These are phyloP conservation scores for Pseudogymnoascus sp. DNA, from an alignment of 2,329 filamentous ascomycete species.

Conservation along the genomic window DNA sequence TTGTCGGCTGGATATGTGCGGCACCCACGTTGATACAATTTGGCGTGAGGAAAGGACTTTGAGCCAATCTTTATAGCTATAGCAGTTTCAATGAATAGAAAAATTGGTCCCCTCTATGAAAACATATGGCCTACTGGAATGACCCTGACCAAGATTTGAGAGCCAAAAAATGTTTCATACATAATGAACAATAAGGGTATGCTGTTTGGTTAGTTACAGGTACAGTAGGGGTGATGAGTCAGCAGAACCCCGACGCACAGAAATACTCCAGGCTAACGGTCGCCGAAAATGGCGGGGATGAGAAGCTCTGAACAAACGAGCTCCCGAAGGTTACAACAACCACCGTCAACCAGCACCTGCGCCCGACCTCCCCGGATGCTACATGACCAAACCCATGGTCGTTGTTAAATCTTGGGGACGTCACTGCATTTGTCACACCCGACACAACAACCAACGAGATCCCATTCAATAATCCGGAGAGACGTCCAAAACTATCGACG, in stretches of 20 bases:
- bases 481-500: conserved; percentile 19
- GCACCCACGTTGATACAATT: not conserved
- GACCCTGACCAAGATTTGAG: not conserved
- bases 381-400: conserved; percentile 27
- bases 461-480: conserved; percentile 11
- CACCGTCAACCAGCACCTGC: conserved; percentile 13
- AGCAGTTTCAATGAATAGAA: not conserved
- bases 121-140: not conserved
- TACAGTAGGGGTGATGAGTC: conserved; percentile 4
- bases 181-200: not conserved
- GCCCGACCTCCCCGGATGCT: conserved; percentile 27
- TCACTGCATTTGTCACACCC: conserved; percentile 18
- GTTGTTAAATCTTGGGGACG: conserved; percentile 32
- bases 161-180: not conserved
- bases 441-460: conserved; percentile 9
- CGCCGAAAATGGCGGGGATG: conserved; percentile 8
- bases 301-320: conserved; percentile 7
- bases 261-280: conserved; percentile 7
- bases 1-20: not conserved
- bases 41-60: not conserved
- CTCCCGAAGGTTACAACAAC: conserved; percentile 9
- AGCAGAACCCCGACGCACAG: conserved; percentile 2
- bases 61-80: not conserved
- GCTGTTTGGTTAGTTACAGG: not conserved
- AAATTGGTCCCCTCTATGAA: not conserved